Base-by-base conservation (phyloP, 306 rosid genomes). In the Mucuna pruriens region DNA sequence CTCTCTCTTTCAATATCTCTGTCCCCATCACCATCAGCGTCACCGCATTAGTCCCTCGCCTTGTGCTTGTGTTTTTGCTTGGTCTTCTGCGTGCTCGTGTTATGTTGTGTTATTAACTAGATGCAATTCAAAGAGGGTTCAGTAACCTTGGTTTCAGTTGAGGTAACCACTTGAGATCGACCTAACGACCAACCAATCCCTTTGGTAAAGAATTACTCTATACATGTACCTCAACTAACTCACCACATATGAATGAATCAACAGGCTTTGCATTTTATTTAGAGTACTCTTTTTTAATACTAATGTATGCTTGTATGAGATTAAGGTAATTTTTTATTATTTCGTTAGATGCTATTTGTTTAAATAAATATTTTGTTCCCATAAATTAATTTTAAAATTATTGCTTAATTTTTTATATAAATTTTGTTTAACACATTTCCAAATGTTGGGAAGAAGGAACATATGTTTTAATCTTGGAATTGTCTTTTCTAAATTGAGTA, bases 161-260 rank as follows among this genome's bases (percentile, higher is more conserved):
- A 86, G 84, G 78, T 83, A 86, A 88, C 91, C 64, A 81, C 83
- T 89, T 90, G 87, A 92, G 60, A 73, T 77, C 76, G 97, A 89
- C 90, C 86, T 86, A 77, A 31, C 80, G 79, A 85, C 80, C 82
- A 81, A 66, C 76, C 67, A 19, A 63, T 33, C 44, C 69, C 75
- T 52, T 19, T 52, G 73, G 63, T 76, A 39, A 80, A 25, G 3
- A 48, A 61, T 81, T 70, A 55, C 76, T 75, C 39, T 20, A 9
- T 34, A 36, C 46, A 42, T 81, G 13, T 48, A 1, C 63, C 45
- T 71, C 46, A 48, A 29, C 46, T 42, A 67, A 17, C 11, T 22
- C 72, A 19, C 13, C 1, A n/a, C 58, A 51, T 51, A 17, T 17
- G 4, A n/a, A n/a, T 17, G 16, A 13, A 13, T 11, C 1, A 13